Conservation (phyloP, 768 basidiomycete species). For the Thelephora aurantiotincta region DNA sequence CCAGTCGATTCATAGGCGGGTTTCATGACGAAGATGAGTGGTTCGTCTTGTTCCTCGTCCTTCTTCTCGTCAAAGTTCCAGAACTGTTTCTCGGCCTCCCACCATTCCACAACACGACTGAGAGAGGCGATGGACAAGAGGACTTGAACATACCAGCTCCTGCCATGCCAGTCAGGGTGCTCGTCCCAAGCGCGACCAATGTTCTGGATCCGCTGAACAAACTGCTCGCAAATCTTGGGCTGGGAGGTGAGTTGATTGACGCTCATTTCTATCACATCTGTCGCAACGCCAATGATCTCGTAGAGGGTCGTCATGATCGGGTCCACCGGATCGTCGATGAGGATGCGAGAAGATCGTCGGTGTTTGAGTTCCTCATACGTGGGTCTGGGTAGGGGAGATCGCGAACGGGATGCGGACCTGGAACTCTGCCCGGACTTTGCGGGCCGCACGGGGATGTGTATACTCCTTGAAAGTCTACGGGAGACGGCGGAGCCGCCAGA, state of each 20-base stretch:
- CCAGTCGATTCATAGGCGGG: conserved; percentile 25
- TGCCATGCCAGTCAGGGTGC: conserved; percentile 94
- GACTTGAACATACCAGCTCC: conserved; percentile 97
- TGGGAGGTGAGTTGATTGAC: conserved; percentile 73
- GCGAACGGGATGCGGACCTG: conserved; percentile 87
- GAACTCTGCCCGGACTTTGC: conserved; percentile 72
- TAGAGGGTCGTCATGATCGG: conserved; percentile 85
- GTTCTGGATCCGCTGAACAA: conserved; percentile 82
- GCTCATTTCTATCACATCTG: conserved; percentile 86
- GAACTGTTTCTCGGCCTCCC: conserved; percentile 98
- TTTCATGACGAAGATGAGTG: conserved; percentile 87
- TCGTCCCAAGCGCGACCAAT: conserved; percentile 96
- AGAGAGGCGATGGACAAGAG: conserved; percentile 91
- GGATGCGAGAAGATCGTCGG: conserved; percentile 69
- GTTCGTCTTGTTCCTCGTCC: conserved; percentile 82
- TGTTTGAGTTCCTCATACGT: conserved; percentile 45
- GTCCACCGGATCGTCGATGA: conserved; percentile 76
- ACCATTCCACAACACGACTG: conserved; percentile 96
- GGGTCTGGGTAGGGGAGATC: conserved; percentile 77
- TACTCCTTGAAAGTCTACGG: conserved; percentile 73
- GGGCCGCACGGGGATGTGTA: conserved; percentile 58
- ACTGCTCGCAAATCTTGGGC: conserved; percentile 71
- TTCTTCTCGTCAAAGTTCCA: conserved; percentile 92
- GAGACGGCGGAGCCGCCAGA: conserved; percentile 24
- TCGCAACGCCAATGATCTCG: conserved; percentile 84